Percentiles rank a stretch among this genome's conserved stretches.
These are phyloP conservation scores for Endoconidiophora polonica DNA, from an alignment of 2,329 filamentous ascomycete genomes.

Conservation along the genomic window DNA sequence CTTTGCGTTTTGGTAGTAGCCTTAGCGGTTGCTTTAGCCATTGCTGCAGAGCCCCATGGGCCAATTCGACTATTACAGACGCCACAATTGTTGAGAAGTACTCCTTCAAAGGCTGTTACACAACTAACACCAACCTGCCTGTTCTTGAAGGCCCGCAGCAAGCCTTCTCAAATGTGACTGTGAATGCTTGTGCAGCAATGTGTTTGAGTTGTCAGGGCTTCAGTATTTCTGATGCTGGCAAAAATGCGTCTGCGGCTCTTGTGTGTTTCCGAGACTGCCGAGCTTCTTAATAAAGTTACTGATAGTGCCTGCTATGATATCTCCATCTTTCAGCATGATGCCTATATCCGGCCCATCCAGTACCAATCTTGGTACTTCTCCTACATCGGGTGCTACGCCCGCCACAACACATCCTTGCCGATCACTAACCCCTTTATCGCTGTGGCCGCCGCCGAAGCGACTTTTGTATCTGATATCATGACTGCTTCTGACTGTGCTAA, in stretches of 20 bases:
- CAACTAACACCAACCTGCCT: neutral
- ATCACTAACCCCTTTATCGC: too few relatives aligned
- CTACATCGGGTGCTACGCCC: constrained; percentile 5
- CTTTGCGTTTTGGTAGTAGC: too few relatives aligned
- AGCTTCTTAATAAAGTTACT: neutral
- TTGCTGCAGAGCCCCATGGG: too few relatives aligned
- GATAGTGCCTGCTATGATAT: neutral
- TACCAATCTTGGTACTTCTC: neutral
- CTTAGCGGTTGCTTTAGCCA: too few relatives aligned
- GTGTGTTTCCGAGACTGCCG: neutral
- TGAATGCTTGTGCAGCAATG: neutral
- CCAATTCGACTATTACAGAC: too few relatives aligned
- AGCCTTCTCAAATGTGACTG: neutral
- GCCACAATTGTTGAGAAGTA: neutral
- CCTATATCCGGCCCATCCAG: neutral
- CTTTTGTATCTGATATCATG: constrained; percentile 3
- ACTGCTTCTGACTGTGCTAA: constrained; percentile 1
- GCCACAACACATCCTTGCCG: neutral
- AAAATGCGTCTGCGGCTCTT: neutral
- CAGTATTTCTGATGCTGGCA: neutral
- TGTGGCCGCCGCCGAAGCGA: neutral
- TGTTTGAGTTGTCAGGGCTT: neutral
- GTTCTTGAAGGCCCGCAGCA: neutral
- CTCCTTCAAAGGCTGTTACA: constrained; percentile 1
- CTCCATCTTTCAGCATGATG: neutral